phyloP scores from a whole-genome alignment of 345 rosid genomes.

The Anacardium occidentale region DNA sequence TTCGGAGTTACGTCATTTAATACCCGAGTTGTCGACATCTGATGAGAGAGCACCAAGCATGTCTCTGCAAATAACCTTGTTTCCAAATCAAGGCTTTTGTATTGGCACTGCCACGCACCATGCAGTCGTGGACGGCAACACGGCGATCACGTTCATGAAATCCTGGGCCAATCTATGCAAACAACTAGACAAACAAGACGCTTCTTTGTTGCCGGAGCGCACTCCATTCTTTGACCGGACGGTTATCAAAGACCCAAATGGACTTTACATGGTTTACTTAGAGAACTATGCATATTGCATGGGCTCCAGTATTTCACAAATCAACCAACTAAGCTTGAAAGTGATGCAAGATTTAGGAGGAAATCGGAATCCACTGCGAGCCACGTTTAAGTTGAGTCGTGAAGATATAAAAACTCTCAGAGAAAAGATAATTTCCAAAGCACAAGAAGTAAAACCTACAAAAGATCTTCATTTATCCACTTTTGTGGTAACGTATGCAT shows the following conservation, averaged over 20 bases:
- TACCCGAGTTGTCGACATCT: background rate
- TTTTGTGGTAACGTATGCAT: constrained; percentile 37
- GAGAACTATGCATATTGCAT: too few relatives aligned
- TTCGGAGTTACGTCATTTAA: background rate
- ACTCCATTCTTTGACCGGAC: constrained; percentile 29
- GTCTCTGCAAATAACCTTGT: constrained; percentile 36
- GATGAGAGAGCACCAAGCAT: background rate
- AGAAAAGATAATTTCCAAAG: constrained; percentile 25
- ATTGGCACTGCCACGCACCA: constrained; percentile 40
- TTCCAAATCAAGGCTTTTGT: constrained; percentile 32
- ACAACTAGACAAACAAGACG: background rate
- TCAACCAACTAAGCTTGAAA: constrained; percentile 22
- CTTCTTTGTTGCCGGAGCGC: constrained; percentile 22
- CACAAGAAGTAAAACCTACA: background rate
- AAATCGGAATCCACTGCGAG: constrained; percentile 15
- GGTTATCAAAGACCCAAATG: constrained; percentile 24
- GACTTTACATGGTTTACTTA: background rate
- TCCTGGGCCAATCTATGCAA: constrained; percentile 40
- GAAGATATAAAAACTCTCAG: constrained; percentile 10
- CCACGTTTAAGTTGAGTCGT: constrained; percentile 31
- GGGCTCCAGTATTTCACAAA: background rate
- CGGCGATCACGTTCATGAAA: constrained; percentile 35
- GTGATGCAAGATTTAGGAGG: background rate
- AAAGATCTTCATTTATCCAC: constrained; percentile 24
- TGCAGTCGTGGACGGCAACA: constrained; percentile 39